Evolutionary conservation across 2,329 filamentous ascomycete genomes (phyloP).

Genomic region (Rhexocercosporidium sp.): DNA sequence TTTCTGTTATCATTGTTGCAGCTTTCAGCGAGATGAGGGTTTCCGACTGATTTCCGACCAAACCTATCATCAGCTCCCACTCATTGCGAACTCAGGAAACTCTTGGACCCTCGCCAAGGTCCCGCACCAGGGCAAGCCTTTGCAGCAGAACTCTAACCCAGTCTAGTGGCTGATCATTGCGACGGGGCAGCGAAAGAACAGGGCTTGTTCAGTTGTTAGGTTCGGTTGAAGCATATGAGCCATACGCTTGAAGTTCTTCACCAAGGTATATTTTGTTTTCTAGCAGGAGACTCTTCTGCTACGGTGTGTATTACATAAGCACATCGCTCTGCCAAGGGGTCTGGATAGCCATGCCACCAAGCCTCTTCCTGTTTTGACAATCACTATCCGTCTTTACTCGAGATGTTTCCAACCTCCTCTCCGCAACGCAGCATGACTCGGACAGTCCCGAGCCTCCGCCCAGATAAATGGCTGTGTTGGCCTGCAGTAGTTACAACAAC

Average conservation of each 20-base stretch:
- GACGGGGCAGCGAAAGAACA: too few species aligned
- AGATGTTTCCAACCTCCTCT: background rate
- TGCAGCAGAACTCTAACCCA: background rate
- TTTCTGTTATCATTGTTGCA: background rate
- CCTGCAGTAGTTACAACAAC: background rate
- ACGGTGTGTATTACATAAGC: background rate
- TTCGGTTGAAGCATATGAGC: too few species aligned
- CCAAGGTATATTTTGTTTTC: too few species aligned
- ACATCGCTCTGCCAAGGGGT: background rate
- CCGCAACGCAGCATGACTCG: background rate
- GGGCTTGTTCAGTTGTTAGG: too few species aligned
- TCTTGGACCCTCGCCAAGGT: background rate
- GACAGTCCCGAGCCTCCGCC: background rate
- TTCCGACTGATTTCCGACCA: conserved; percentile 2
- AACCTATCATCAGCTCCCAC: background rate
- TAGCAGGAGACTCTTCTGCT: too few species aligned
- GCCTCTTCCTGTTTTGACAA: background rate
- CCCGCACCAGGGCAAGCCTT: background rate
- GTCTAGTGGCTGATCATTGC: background rate
- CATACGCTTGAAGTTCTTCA: too few species aligned
- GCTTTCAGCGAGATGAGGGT: background rate
- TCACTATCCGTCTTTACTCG: background rate
- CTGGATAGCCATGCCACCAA: background rate
- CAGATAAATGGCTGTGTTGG: background rate
- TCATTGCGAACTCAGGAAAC: background rate